Evolutionary conservation across 805 yeast genomes (phyloP).

Genomic region (Pichia nakasei): DNA sequence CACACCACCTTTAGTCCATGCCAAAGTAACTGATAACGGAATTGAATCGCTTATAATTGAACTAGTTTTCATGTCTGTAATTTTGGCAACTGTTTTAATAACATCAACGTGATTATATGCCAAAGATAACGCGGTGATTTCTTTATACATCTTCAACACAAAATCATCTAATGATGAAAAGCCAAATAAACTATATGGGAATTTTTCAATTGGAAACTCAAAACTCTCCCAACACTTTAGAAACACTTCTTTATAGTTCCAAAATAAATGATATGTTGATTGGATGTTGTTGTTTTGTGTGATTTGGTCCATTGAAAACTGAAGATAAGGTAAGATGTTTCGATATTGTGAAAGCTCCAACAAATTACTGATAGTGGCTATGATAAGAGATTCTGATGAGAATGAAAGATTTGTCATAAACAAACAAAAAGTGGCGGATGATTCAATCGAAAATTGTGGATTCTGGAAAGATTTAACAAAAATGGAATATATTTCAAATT

Average conservation of each 20-base stretch:
- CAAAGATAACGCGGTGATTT: slow-evolving; percentile 32
- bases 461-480: slow-evolving; percentile 24
- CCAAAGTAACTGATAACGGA: slow-evolving; percentile 32
- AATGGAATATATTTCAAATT: slow-evolving; percentile 24
- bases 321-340: slow-evolving; percentile 26
- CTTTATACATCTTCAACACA: slow-evolving; percentile 25
- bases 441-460: slow-evolving; percentile 33
- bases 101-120: slow-evolving; percentile 18
- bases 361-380: slow-evolving; percentile 32
- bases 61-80: slow-evolving; percentile 1
- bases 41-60: slow-evolving; percentile 19
- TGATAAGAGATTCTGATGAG: slow-evolving; percentile 24
- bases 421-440: slow-evolving; percentile 29
- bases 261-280: slow-evolving; percentile 21
- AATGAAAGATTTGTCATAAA: slow-evolving; percentile 28
- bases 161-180: slow-evolving; percentile 27
- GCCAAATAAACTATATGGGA: slow-evolving; percentile 36
- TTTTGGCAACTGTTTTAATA: slow-evolving; percentile 13
- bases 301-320: slow-evolving; percentile 20
- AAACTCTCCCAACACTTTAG: slow-evolving; percentile 38
- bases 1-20: slow-evolving; percentile 21
- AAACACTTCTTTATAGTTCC: slow-evolving; percentile 26
- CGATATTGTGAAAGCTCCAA: slow-evolving; percentile 31
- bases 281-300: slow-evolving; percentile 14
- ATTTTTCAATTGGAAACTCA: slow-evolving; percentile 22